Conservation (phyloP, 1,139 yeast species). For the Hemisphaericaspora xylanilytica region DNA sequence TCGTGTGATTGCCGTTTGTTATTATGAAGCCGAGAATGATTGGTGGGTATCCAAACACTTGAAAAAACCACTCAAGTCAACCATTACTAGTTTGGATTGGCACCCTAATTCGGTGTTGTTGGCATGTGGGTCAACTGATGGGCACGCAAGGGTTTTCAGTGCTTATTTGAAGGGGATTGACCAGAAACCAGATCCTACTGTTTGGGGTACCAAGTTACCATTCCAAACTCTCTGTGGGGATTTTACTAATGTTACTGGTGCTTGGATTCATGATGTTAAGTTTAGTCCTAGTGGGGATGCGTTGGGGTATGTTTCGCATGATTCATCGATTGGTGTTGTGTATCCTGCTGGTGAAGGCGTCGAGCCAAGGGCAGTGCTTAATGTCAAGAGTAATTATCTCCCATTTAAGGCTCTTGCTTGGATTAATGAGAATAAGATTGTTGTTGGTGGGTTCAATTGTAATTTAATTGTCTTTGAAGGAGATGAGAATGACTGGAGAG, state of each 20-base stretch:
- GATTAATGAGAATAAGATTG: constrained; percentile 60
- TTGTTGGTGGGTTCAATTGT: constrained; percentile 92
- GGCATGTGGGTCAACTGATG: constrained; percentile 93
- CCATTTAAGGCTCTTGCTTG: constrained; percentile 81
- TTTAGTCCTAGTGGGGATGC: constrained; percentile 81
- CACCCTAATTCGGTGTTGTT: constrained; percentile 89
- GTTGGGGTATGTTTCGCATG: constrained; percentile 77
- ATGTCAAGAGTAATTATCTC: constrained; percentile 67
- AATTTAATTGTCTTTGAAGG: constrained; percentile 87
- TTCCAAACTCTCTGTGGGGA: constrained; percentile 93
- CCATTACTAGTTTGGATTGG: constrained; percentile 86
- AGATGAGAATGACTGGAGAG: constrained; percentile 64
- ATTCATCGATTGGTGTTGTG: constrained; percentile 71
- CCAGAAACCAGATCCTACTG: constrained; percentile 72
- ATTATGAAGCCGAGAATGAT: constrained; percentile 92
- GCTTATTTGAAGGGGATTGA: constrained; percentile 90
- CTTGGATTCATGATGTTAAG: constrained; percentile 91
- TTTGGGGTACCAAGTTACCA: constrained; percentile 95
- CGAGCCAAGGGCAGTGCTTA: constrained; percentile 39
- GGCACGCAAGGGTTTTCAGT: constrained; percentile 92
- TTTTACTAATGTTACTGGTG: constrained; percentile 69
- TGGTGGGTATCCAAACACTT: constrained; percentile 99
- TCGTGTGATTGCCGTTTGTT: constrained; percentile 90
- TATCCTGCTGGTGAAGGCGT: constrained; percentile 74
- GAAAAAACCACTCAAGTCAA: constrained; percentile 87